Percentiles rank a stretch among this genome's conserved stretches.
These are phyloP conservation scores for Cercospora beticola DNA, from an alignment of 2,329 filamentous ascomycete species.

Conservation along the genomic window DNA sequence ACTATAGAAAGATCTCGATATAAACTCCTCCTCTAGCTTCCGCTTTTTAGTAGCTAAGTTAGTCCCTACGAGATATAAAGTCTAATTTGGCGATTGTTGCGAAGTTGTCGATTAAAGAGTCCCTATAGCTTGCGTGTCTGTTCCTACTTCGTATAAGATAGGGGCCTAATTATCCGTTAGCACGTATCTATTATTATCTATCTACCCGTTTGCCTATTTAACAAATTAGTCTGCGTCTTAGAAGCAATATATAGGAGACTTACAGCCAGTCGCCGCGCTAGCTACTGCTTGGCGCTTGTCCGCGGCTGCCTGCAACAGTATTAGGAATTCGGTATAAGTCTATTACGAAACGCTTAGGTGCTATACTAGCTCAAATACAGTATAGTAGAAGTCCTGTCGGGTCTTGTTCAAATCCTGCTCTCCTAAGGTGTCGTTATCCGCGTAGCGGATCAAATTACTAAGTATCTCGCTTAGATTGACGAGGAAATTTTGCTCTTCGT, in stretches of 20 bases:
- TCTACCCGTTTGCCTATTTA: neutral
- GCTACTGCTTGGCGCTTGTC: neutral
- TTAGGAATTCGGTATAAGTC: neutral
- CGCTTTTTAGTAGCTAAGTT: neutral
- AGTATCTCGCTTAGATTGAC: neutral
- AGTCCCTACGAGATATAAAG: neutral
- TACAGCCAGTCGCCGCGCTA: neutral
- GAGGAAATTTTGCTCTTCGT: neutral
- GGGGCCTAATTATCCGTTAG: neutral
- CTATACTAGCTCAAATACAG: neutral
- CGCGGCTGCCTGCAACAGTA: neutral
- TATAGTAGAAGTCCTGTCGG: neutral
- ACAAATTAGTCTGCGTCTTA: neutral
- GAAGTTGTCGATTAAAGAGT: neutral
- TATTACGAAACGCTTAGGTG: neutral
- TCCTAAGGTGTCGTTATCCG: neutral
- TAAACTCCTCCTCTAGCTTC: constrained; percentile 1
- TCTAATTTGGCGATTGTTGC: neutral
- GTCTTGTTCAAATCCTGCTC: neutral
- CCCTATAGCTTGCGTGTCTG: neutral
- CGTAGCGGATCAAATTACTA: neutral
- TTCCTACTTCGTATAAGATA: neutral
- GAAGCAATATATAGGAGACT: neutral
- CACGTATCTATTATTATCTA: neutral
- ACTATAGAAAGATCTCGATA: neutral